Conservation (phyloP, 2,329 filamentous ascomycete genomes). For the Aureobasidium subglaciale region DNA sequence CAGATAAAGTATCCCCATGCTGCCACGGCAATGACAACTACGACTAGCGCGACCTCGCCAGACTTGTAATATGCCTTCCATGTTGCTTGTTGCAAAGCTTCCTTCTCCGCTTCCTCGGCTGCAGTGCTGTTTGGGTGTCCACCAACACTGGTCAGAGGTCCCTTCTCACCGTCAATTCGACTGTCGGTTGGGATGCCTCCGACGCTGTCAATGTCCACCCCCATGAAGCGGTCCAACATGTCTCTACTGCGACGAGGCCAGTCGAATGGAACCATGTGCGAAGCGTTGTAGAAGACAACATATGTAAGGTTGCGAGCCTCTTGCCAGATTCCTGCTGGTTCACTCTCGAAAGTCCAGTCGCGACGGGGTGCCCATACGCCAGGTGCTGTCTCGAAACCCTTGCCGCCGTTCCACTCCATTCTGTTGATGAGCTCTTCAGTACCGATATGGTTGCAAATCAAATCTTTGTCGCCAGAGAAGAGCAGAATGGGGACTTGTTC, state of each 20-base stretch:
- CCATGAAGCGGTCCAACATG: slow-evolving; percentile 96
- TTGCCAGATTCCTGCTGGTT: slow-evolving; percentile 86
- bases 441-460: slow-evolving; percentile 95
- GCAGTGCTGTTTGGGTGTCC: slow-evolving; percentile 62
- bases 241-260: slow-evolving; percentile 78
- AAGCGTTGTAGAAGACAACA: slow-evolving; percentile 88
- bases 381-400: slow-evolving; percentile 80
- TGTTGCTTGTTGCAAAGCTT: slow-evolving; percentile 69
- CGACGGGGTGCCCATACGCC: slow-evolving; percentile 87
- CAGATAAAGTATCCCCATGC: slow-evolving; percentile 68
- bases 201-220: slow-evolving; percentile 82
- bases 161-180: slow-evolving; percentile 77
- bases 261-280: slow-evolving; percentile 98
- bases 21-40: slow-evolving; percentile 66
- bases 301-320: slow-evolving; percentile 93
- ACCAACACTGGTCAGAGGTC: slow-evolving; percentile 69
- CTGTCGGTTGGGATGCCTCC: slow-evolving; percentile 74
- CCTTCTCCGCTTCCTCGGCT: slow-evolving; percentile 57
- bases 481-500: slow-evolving; percentile 71
- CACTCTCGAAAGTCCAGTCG: slow-evolving; percentile 88
- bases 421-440: slow-evolving; percentile 87
- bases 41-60: slow-evolving; percentile 74
- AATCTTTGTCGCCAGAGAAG: slow-evolving; percentile 87
- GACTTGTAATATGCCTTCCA: slow-evolving; percentile 86
- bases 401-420: slow-evolving; percentile 85